phyloP scores from a whole-genome alignment of 2,329 filamentous ascomycete genomes.

The Paramyrothecium sp. region DNA sequence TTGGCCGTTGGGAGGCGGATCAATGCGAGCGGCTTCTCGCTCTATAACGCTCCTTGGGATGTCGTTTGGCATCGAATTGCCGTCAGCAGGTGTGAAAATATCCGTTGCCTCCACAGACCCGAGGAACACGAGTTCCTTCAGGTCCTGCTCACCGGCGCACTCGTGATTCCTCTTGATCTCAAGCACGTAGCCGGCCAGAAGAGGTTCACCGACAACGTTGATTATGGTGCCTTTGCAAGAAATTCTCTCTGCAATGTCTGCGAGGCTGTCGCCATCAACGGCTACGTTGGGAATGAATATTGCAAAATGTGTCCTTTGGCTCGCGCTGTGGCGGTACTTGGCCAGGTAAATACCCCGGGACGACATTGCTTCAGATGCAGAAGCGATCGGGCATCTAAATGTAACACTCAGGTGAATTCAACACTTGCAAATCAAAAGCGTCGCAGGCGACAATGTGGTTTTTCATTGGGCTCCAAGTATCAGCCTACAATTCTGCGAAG shows the following conservation, averaged over 20 bases:
- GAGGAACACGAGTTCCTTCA: not conserved
- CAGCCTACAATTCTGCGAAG: no score
- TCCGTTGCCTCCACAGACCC: not conserved
- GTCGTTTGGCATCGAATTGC: not conserved
- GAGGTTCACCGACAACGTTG: constrained; percentile 4
- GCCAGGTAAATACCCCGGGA: constrained; percentile 3
- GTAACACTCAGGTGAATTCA: not conserved
- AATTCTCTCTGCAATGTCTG: not conserved
- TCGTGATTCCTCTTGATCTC: constrained; percentile 7
- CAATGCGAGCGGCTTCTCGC: not conserved
- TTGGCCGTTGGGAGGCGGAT: constrained; percentile 1
- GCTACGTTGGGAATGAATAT: constrained; percentile 8
- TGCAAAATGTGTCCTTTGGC: constrained; percentile 5
- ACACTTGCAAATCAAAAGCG: not conserved
- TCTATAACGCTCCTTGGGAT: not conserved
- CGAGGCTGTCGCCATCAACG: not conserved
- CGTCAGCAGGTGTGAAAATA: not conserved
- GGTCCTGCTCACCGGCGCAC: not conserved
- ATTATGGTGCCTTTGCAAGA: constrained; percentile 4
- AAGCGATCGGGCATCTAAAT: not conserved
- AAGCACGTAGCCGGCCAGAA: constrained; percentile 1
- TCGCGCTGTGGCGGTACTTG: not conserved
- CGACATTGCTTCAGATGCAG: not conserved
- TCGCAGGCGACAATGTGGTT: not conserved
- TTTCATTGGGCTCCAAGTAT: no score